A percentile compares a stretch with the other conserved stretches of the same genome.
Conservation (phyloP, 2,329 filamentous ascomycete genomes). For the Apiospora aurea region DNA sequence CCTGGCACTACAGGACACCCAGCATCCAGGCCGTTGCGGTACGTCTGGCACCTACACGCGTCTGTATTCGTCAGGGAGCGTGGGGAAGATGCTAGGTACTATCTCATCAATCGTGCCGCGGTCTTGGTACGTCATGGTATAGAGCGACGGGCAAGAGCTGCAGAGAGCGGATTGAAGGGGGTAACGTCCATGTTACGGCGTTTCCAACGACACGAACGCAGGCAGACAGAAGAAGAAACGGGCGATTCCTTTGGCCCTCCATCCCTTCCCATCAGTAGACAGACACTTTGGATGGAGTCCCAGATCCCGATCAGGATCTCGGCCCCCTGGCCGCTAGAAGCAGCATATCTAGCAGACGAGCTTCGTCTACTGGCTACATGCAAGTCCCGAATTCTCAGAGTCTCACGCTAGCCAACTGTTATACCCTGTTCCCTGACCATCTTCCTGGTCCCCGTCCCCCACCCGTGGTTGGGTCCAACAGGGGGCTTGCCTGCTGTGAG, state of each 20-base stretch:
- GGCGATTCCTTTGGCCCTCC: neutral
- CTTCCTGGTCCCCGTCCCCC: conserved; percentile 23
- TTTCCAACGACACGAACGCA: conserved; percentile 3
- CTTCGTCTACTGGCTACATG: conserved; percentile 17
- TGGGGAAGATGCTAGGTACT: neutral
- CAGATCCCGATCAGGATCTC: conserved; percentile 25
- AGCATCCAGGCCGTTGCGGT: neutral
- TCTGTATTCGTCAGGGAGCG: too few relatives aligned
- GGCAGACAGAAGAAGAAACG: neutral
- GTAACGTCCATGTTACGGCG: neutral
- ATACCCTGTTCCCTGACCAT: conserved; percentile 25
- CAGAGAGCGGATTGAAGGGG: neutral
- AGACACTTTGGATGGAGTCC: conserved; percentile 22
- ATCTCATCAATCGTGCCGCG: neutral
- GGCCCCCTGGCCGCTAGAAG: conserved; percentile 19
- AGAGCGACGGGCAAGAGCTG: too few relatives aligned
- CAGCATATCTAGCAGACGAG: conserved; percentile 6
- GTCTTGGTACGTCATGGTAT: neutral
- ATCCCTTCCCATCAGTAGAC: conserved; percentile 18
- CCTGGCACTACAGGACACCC: neutral
- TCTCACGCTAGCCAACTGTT: conserved; percentile 25
- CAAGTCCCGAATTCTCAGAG: conserved; percentile 19
- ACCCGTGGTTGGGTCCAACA: conserved; percentile 27
- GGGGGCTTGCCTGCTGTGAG: conserved; percentile 20
- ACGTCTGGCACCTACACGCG: neutral